These are phyloP conservation scores for Cucumis melo DNA, from an alignment of 306 rosid species.

Conservation along the genomic window DNA sequence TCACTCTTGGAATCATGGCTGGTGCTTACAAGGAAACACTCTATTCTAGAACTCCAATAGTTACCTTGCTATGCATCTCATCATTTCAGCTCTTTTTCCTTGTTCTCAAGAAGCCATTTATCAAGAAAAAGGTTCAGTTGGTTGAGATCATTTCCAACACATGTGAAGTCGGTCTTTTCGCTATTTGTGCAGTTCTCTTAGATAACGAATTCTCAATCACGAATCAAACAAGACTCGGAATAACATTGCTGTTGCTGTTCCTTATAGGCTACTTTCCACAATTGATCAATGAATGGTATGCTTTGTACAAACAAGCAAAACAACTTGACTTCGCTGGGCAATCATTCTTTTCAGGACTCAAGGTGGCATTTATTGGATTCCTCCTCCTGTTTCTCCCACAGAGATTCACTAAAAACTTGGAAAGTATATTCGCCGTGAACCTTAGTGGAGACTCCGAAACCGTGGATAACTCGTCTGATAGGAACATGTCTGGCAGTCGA, in stretches of 20 bases:
- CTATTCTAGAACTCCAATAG: constrained; percentile 31
- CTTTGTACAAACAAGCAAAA: constrained; percentile 48
- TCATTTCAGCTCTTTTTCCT: constrained; percentile 78
- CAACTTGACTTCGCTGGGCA: constrained; percentile 42
- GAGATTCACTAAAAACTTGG: constrained; percentile 35
- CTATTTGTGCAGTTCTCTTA: constrained; percentile 26
- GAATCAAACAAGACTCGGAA: constrained; percentile 33
- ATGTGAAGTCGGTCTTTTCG: constrained; percentile 47
- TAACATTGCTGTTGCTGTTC: constrained; percentile 51
- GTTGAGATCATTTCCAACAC: constrained; percentile 59
- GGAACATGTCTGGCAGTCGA: constrained; percentile 20
- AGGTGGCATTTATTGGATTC: constrained; percentile 49
- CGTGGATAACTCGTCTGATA: constrained; percentile 16
- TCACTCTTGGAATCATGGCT: constrained; percentile 46
- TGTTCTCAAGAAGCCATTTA: constrained; percentile 85
- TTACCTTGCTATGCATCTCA: constrained; percentile 37
- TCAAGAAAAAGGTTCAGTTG: constrained; percentile 77
- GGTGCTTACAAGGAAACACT: constrained; percentile 34
- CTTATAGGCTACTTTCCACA: constrained; percentile 43
- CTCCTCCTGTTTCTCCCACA: constrained; percentile 43
- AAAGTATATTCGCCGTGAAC: constrained; percentile 32
- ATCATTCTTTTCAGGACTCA: constrained; percentile 43
- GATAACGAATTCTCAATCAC: constrained; percentile 28
- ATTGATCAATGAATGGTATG: constrained; percentile 62
- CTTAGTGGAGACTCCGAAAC: constrained; percentile 12